A percentile compares a stretch with the other conserved stretches of the same genome.
Conservation (phyloP, 257 asterid species). For the Phtheirospermum japonicum region DNA sequence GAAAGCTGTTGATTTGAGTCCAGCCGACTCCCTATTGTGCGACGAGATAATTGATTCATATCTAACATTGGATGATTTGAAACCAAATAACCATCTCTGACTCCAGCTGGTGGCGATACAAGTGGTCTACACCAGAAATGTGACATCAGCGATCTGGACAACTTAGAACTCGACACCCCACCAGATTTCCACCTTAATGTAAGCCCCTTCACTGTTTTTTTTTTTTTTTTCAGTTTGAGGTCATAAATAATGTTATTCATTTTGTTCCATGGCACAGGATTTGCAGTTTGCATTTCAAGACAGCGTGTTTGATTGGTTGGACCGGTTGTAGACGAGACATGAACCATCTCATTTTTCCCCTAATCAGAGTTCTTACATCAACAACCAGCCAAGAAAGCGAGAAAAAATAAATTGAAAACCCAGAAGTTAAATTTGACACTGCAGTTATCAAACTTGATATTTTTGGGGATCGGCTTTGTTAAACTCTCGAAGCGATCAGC, state of each 20-base stretch:
- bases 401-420: neutral
- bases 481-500: constrained; percentile 4
- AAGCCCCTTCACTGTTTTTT: constrained; percentile 23
- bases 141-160: constrained; percentile 45
- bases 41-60: constrained; percentile 39
- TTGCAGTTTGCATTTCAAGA: constrained; percentile 56
- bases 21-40: constrained; percentile 37
- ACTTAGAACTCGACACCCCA: constrained; percentile 62
- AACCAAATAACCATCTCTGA: constrained; percentile 25
- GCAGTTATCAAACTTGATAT: constrained; percentile 4
- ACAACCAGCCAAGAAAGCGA: constrained; percentile 6
- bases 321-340: constrained; percentile 34
- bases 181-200: constrained; percentile 58
- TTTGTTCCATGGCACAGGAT: constrained; percentile 44
- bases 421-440: neutral
- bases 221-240: neutral
- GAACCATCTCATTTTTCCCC: neutral
- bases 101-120: constrained; percentile 28
- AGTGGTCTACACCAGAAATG: constrained; percentile 21
- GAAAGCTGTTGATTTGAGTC: constrained; percentile 32
- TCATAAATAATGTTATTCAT: neutral
- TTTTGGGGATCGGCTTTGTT: constrained; percentile 17
- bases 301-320: constrained; percentile 53
- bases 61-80: constrained; percentile 20
- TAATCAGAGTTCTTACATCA: neutral